Evolutionary conservation across 306 rosid species (phyloP).

Genomic region (Malus sylvestris): DNA sequence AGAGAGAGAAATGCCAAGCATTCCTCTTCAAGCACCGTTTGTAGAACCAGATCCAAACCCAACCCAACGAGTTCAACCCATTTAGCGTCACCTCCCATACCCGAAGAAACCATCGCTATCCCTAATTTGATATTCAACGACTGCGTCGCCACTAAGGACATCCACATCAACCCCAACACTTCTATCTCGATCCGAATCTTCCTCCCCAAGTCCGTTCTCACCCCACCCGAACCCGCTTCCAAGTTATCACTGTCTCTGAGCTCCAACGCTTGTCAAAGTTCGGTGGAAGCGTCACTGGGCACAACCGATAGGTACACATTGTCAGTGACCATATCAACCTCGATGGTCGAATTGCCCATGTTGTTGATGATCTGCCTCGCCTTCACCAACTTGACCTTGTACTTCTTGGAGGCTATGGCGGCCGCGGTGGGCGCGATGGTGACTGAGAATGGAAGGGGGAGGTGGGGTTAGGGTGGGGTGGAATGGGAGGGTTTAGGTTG

Average conservation of each 20-base stretch:
- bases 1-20: constrained; percentile 63
- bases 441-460: constrained; percentile 9
- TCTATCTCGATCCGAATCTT: constrained; percentile 77
- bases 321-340: constrained; percentile 85
- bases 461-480: too few species aligned
- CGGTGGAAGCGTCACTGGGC: constrained; percentile 95
- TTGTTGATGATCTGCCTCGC: constrained; percentile 95
- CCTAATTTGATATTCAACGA: constrained; percentile 69
- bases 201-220: constrained; percentile 80
- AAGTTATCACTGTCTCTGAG: constrained; percentile 71
- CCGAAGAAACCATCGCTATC: constrained; percentile 57
- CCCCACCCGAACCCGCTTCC: constrained; percentile 46
- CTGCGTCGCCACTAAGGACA: constrained; percentile 90
- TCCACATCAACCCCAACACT: constrained; percentile 73
- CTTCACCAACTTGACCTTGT: constrained; percentile 54
- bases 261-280: constrained; percentile 92
- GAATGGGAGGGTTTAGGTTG: too few species aligned
- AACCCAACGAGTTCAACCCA: constrained; percentile 40
- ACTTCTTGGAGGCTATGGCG: constrained; percentile 14
- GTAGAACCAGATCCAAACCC: constrained; percentile 39
- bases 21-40: constrained; percentile 85
- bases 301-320: constrained; percentile 76
- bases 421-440: constrained; percentile 13
- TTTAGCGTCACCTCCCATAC: constrained; percentile 80
- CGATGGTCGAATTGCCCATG: constrained; percentile 93